Evolutionary conservation across 2,329 filamentous ascomycete genomes (phyloP), one percentile per base, ranked within the genome.

Genomic region (Fusarium lyarnte): DNA sequence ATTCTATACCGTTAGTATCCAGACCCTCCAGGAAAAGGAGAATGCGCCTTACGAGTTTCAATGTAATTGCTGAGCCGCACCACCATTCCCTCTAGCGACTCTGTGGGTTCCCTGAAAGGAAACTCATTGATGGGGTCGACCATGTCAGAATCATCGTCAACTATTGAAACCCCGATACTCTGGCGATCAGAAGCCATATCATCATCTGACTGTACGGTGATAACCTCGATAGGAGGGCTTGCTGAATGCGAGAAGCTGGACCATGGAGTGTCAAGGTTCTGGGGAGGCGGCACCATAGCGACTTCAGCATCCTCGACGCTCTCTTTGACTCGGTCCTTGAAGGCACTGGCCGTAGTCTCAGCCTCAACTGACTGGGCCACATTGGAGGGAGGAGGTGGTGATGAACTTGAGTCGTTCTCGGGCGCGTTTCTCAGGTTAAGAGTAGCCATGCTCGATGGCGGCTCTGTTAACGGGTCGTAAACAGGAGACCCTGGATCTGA

Each of bases 401-500:
- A 85, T 27, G 85, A 84, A 23, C 83, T 80, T 33, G 82, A 79
- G 27, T 85, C 83, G 52, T 82, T 79, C 46, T 79, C 78, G 21
- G 82, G 82, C 45, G 78, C 81, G 67, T 86, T 86, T 64, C 89
- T 87, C 53, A 91, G 81, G 75, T 90, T 91, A 59, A 91, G 86
- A 14, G 89, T 91, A 54, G 91, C 87, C 76, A 84, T 86, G 79
- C 87, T 90, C 6, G 88, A 88, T 39, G 86, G 84, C 41, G 78
- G 78, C 49, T 78, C 77, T 38, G 61, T 74, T 35, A 79, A 69
- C 49, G 79, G 78, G 55, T 82, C 78, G 43, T 78, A 74, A 57
- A 80, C 76, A 51, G 77, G 72, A 35, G 79, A 74, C 45, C 75
- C 77, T 47, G 69, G 79, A 52, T 84, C 82, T 33, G 85, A 85